A percentile compares a stretch with the other conserved stretches of the same genome.
These are phyloP conservation scores for Cryptococcus sp. DNA, from an alignment of 1,284 basidiomycete genomes.

Conservation along the genomic window DNA sequence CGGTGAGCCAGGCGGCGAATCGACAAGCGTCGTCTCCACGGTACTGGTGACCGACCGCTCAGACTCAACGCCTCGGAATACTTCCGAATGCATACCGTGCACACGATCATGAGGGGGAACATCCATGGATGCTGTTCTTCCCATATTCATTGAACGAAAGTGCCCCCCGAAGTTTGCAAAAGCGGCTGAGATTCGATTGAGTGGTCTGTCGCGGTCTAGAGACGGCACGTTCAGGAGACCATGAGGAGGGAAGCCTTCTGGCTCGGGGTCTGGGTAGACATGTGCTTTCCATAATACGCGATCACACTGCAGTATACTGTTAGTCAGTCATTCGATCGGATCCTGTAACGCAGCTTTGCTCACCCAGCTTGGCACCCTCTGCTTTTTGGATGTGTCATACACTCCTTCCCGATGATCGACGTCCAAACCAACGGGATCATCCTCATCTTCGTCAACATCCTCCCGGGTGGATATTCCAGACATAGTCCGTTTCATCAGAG, in stretches of 20 bases:
- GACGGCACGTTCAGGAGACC: conserved; percentile 5
- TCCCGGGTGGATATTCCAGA: conserved; percentile 26
- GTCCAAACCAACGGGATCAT: conserved; percentile 33
- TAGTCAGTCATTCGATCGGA: not conserved
- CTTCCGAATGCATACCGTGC: conserved; percentile 1
- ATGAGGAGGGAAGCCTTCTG: not conserved
- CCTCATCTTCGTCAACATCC: conserved; percentile 21
- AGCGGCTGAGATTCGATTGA: conserved; percentile 35
- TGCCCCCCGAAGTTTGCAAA: conserved; percentile 39
- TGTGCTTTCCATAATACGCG: conserved; percentile 52
- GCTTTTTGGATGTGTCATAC: conserved; percentile 57
- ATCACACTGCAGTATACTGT: conserved; percentile 44
- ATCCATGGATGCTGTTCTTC: conserved; percentile 30
- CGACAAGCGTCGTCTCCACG: conserved; percentile 1
- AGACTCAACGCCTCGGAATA: not conserved
- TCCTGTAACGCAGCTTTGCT: conserved; percentile 5
- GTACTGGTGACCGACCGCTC: not conserved
- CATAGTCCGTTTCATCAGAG: conserved; percentile 36
- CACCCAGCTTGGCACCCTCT: conserved; percentile 57
- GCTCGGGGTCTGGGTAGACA: conserved; percentile 36
- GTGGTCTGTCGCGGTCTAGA: conserved; percentile 14
- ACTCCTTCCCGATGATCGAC: conserved; percentile 51
- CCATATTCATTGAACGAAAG: conserved; percentile 22
- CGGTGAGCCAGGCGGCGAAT: conserved; percentile 16
- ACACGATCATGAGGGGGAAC: conserved; percentile 20